phyloP scores from a whole-genome alignment of 148 eudicot genomes.

The Vaccinium macrocarpon region DNA sequence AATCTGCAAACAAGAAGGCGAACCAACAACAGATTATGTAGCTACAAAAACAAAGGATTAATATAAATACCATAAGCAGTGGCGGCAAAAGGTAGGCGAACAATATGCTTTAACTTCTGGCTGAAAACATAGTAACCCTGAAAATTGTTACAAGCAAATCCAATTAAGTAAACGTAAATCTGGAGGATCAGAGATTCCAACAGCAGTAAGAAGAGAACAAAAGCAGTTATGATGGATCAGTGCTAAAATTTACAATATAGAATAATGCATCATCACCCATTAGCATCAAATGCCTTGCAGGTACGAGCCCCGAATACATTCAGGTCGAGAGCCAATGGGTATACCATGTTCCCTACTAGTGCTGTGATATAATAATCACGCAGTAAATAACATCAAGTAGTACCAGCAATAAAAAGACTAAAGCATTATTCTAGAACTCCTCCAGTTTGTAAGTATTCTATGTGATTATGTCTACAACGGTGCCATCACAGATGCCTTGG shows the following conservation, averaged over 20 bases:
- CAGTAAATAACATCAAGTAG: background rate
- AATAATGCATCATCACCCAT: background rate
- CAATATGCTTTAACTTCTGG: slow-evolving; percentile 88
- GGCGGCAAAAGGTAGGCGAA: slow-evolving; percentile 85
- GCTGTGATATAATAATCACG: background rate
- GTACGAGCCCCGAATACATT: background rate
- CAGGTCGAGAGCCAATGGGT: background rate
- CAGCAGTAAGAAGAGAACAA: background rate
- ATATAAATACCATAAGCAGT: slow-evolving; percentile 68
- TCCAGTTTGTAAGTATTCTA: background rate
- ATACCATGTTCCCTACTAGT: background rate
- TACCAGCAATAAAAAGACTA: background rate
- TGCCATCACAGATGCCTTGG: background rate
- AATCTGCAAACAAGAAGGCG: background rate
- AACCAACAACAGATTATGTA: background rate
- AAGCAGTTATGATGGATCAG: background rate
- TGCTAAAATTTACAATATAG: background rate
- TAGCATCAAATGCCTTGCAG: background rate
- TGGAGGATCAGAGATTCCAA: background rate
- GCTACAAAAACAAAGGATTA: slow-evolving; percentile 1
- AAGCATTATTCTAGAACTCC: background rate
- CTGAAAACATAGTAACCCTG: slow-evolving; percentile 95
- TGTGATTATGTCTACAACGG: background rate
- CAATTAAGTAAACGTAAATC: background rate
- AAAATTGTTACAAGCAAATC: slow-evolving; percentile 23